A percentile compares a stretch with the other conserved stretches of the same genome.
Evolutionary conservation across 441 rosid species (phyloP).

Genomic region (Aleurites moluccanus): DNA sequence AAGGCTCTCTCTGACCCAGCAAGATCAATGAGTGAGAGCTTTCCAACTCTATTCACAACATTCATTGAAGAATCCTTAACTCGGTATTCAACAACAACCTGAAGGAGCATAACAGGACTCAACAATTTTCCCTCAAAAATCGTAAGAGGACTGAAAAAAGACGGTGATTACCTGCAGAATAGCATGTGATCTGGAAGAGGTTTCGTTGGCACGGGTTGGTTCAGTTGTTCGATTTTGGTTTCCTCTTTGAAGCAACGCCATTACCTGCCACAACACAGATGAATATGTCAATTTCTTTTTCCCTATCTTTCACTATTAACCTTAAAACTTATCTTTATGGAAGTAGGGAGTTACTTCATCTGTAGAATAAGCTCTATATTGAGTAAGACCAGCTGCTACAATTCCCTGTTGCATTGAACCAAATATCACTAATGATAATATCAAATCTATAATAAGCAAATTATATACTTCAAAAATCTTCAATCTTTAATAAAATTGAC

Average conservation of each 20-base stretch:
- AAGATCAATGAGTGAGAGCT: conserved; percentile 90
- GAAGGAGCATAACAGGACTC: conserved; percentile 9
- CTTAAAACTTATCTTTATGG: conserved; percentile 7
- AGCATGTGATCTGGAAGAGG: conserved; percentile 95
- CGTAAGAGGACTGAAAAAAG: background rate
- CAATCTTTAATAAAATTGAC: background rate
- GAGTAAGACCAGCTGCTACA: conserved; percentile 88
- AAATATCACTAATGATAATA: background rate
- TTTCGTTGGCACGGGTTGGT: conserved; percentile 89
- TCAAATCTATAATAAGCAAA: background rate
- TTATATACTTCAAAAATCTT: background rate
- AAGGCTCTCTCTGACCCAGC: conserved; percentile 97
- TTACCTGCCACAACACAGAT: conserved; percentile 52
- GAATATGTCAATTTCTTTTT: conserved; percentile 9
- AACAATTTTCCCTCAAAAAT: background rate
- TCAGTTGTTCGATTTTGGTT: conserved; percentile 94
- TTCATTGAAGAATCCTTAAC: conserved; percentile 69
- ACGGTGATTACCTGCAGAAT: conserved; percentile 66
- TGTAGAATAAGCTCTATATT: conserved; percentile 89
- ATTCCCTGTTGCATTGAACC: conserved; percentile 58
- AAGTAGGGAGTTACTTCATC: conserved; percentile 60
- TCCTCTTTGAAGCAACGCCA: conserved; percentile 87
- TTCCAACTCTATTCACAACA: conserved; percentile 60
- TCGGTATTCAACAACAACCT: conserved; percentile 80
- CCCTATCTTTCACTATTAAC: conserved; percentile 12